phyloP scores from a whole-genome alignment of 2,329 filamentous ascomycete genomes.

The Verticillium isaacii region DNA sequence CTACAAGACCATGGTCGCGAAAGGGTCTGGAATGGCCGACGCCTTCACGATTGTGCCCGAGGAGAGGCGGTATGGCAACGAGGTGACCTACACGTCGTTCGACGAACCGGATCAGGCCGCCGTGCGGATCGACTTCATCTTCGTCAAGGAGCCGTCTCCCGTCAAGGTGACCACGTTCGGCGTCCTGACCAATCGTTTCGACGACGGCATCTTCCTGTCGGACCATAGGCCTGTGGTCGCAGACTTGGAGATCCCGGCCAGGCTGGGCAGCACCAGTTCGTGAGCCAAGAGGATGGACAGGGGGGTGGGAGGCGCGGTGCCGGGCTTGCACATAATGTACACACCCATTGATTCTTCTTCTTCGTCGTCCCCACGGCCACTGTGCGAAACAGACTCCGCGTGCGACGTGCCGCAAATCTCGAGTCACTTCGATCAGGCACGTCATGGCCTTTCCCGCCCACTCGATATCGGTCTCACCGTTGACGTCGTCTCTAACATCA shows the following conservation, averaged over 20 bases:
- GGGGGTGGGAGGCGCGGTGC: not conserved
- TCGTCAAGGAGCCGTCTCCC: slow-evolving; percentile 15
- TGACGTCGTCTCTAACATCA: not conserved
- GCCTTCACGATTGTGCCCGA: slow-evolving; percentile 17
- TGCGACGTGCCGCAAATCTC: slow-evolving; percentile 6
- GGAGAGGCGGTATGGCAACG: slow-evolving; percentile 17
- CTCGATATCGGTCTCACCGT: not conserved
- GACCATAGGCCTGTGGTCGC: slow-evolving; percentile 26
- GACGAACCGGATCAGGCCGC: slow-evolving; percentile 5
- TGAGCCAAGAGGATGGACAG: not conserved
- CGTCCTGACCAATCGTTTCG: slow-evolving; percentile 18
- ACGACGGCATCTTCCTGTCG: slow-evolving; percentile 24
- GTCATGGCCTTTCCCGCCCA: not conserved
- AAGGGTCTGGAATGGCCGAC: slow-evolving; percentile 16
- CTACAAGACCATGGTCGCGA: slow-evolving; percentile 19
- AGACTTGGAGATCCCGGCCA: slow-evolving; percentile 14
- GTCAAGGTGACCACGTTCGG: slow-evolving; percentile 19
- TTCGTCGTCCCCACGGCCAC: not conserved
- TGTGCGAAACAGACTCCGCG: not conserved
- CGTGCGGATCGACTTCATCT: slow-evolving; percentile 24
- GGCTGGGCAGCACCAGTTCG: not conserved
- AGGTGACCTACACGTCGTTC: slow-evolving; percentile 24
- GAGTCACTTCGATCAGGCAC: slow-evolving; percentile 5
- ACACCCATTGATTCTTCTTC: not conserved
- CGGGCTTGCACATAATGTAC: not conserved